Evolutionary conservation across 2,329 filamentous ascomycete species (phyloP), one percentile per base, ranked within the genome.

Genomic region (Metarhizium robertsii): DNA sequence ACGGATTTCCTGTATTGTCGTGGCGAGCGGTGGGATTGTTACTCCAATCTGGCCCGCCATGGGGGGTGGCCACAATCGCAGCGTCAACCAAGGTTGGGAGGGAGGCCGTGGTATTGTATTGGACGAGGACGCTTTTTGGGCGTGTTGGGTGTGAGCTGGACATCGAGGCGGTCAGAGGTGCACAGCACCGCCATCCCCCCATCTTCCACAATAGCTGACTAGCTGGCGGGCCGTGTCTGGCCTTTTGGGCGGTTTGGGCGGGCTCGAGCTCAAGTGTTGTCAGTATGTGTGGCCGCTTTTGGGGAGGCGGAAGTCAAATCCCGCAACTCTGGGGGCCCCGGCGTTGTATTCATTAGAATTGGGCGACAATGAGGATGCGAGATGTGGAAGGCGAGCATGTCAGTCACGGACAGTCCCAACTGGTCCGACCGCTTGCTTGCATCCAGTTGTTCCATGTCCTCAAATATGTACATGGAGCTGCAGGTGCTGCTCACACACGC

Each of bases 111-210:
- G 34, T 29, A 51, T 47, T 48, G 25, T 48, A 29, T 29, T 30
- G 45, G 43, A 42, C 42, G 42, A 30, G 43, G 6, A 18, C 4
- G 6, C 16, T 13, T 16, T 25, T 36, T 55, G 49, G 50, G 46
- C n/a, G 53, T 49, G 34, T 25, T 51, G 34, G n/a, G 14, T 40
- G 38, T 40, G 38, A 40, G 38, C 38, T 50, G 16, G n/a, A 36
- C 13, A 3, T 48, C 14, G 51, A 56, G 47, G 55, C 55, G 55
- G 55, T 56, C 55, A 56, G 42, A 52, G 14, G 42, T 20, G 29
- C 4, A 6, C 32, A 32, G 20, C 47, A 51, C 45, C 45, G 25
- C 45, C 45, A 48, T 48, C 30, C 45, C 13, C 25, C 25, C 13
- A n/a, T 4, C 45, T 30, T 48, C 45, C 45, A 30, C 25, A 48